Base-by-base conservation (phyloP, 2,329 filamentous ascomycete genomes). In the Claviceps cyperi region DNA sequence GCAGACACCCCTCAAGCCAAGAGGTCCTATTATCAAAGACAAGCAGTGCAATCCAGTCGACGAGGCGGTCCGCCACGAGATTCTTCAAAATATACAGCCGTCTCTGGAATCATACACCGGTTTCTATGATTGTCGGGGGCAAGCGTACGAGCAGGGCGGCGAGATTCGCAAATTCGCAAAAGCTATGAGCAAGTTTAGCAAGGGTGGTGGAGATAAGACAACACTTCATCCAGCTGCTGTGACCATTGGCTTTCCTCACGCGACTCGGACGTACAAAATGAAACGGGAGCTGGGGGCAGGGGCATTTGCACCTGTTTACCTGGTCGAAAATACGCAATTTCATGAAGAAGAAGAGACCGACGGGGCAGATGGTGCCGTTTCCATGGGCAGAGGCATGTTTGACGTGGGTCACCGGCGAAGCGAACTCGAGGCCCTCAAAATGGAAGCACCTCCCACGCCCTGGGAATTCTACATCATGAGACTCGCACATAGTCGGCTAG, bases 381-480 rank as follows among this genome's bases (percentile, higher is more conserved):
- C 71, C 50, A 79, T 84, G 76, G 79, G 81, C 50, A 81, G 78
- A 59, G 76, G 80, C 32, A 67, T 73, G 13, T 79, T 83, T 59
- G 71, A 77, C n/a, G 60, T 73, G 9, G 70, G 69, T 36, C 69
- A 71, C 44, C 80, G 85, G 41, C 70, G 71, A 28, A 28, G n/a
- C 43, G 55, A 71, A 1, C 74, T 92, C 4, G 89, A 96, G 65
- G 92, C 92, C 1, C 74, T 98, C 58, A 98, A 98, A 67, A 90
- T 95, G 80, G 92, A 98, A 68, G 78, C 84, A 35, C 88, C 90
- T 0, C 86, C 91, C 0, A 84, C 82, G 4, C 76, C 86, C 0
- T 98, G 92, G 92, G 92, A 98, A 62, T 98, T 97, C 62, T 86
- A 95, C 67, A 94, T 98, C 66, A 88, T 97, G 71, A 83, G 87